phyloP scores from a whole-genome alignment of 2,329 filamentous ascomycete species.

The Acrodontium crateriforme region DNA sequence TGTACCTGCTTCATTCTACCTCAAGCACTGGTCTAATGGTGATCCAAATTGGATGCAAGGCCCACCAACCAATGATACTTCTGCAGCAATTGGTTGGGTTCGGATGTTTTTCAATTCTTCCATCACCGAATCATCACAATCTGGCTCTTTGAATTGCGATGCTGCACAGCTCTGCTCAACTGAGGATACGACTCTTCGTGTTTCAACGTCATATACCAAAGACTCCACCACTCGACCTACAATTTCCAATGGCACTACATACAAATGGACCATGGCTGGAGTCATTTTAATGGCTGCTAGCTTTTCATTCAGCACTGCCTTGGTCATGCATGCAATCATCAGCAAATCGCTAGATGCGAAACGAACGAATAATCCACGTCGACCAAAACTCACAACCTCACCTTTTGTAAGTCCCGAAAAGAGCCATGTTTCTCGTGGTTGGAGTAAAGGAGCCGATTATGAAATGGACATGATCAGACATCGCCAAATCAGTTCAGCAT shows the following conservation, averaged over 20 bases:
- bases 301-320: conserved; percentile 5
- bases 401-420: conserved; percentile 2
- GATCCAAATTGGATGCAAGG: conserved; percentile 32
- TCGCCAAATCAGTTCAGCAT: conserved; percentile 3
- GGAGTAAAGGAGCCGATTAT: conserved; percentile 4
- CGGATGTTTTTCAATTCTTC: conserved; percentile 39
- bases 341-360: conserved; percentile 4
- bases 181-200: conserved; percentile 15
- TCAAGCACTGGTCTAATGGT: conserved; percentile 37
- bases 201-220: conserved; percentile 6
- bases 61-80: conserved; percentile 26
- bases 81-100: conserved; percentile 32
- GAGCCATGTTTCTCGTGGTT: conserved; percentile 1
- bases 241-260: too few species aligned
- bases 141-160: conserved; percentile 7
- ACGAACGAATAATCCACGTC: neutral
- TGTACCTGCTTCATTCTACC: conserved; percentile 28
- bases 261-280: neutral
- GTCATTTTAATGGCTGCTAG: conserved; percentile 5
- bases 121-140: conserved; percentile 19
- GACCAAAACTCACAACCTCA: conserved; percentile 5
- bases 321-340: conserved; percentile 5
- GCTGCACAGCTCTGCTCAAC: conserved; percentile 12
- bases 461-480: conserved; percentile 4
- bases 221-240: conserved; percentile 2